A percentile compares a stretch with the other conserved stretches of the same genome.
Evolutionary conservation across 441 rosid species (phyloP).

Genomic region (Metrosideros polymorpha): DNA sequence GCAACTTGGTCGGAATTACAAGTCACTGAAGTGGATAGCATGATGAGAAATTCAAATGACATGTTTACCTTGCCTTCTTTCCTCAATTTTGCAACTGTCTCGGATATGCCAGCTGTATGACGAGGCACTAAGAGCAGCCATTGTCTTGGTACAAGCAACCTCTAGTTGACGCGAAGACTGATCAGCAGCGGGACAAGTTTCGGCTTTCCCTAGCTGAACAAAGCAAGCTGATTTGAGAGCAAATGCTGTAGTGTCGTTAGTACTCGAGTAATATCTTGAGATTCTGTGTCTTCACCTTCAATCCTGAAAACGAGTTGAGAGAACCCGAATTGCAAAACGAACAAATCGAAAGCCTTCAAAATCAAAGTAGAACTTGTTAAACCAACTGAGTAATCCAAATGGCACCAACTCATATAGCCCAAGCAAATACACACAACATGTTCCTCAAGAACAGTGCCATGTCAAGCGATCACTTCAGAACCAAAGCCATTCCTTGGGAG

Average conservation of each 20-base stretch:
- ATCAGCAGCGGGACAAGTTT: neutral
- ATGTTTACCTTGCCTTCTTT: conserved; percentile 51
- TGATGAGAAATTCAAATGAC: neutral
- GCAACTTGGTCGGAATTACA: neutral
- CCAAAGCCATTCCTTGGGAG: neutral
- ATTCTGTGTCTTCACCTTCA: neutral
- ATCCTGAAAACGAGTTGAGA: neutral
- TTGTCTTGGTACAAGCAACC: conserved; percentile 27
- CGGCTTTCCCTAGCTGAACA: conserved; percentile 18
- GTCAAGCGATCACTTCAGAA: neutral
- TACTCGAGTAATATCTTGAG: neutral
- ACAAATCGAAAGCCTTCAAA: neutral
- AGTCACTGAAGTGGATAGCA: neutral
- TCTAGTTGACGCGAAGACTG: conserved; percentile 11
- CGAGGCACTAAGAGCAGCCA: conserved; percentile 34
- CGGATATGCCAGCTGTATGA: conserved; percentile 40
- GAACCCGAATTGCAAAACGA: neutral
- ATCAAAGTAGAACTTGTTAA: neutral
- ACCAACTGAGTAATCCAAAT: neutral
- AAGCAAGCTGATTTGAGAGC: conserved; percentile 19
- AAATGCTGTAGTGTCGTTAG: conserved; percentile 17
- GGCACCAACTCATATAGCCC: neutral
- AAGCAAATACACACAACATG: neutral
- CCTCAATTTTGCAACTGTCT: conserved; percentile 54
- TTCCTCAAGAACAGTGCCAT: neutral